Evolutionary conservation across 176 grass and related monocot species (phyloP).

Genomic region (Coix lacrymajobi): DNA sequence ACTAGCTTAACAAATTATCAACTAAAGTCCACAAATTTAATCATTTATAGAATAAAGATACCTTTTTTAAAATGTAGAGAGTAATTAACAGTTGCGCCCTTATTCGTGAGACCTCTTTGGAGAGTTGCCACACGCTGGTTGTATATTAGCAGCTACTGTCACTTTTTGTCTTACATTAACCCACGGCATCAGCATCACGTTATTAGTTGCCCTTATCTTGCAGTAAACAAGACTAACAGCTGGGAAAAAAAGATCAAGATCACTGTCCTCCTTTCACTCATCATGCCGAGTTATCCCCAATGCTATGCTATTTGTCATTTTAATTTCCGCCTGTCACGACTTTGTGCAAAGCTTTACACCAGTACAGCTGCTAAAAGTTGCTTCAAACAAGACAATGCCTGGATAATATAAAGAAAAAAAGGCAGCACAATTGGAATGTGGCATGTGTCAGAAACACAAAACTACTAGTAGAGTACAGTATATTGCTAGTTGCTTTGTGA

Average conservation of each 20-base stretch:
- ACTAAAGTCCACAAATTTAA: not conserved
- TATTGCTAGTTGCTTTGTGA: constrained; percentile 17
- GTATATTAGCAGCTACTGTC: not conserved
- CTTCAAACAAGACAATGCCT: constrained; percentile 28
- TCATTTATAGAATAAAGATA: not conserved
- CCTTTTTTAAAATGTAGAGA: not conserved
- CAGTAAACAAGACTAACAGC: not conserved
- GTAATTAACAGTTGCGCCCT: not conserved
- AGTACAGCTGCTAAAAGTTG: not conserved
- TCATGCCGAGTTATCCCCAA: not conserved
- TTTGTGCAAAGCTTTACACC: constrained; percentile 11
- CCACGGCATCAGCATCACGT: not conserved
- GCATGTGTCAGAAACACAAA: constrained; percentile 9
- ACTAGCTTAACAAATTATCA: not conserved
- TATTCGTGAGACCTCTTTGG: not conserved
- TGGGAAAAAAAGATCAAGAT: not conserved
- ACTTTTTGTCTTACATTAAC: constrained; percentile 22
- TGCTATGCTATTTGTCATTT: not conserved
- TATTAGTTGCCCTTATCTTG: not conserved
- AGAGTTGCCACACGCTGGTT: not conserved
- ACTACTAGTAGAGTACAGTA: too few relatives aligned
- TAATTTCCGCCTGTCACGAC: not conserved
- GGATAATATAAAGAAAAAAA: constrained; percentile 38
- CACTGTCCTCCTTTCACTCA: not conserved
- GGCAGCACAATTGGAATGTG: constrained; percentile 22